These are phyloP conservation scores for Dipodascus geniculatus DNA, from an alignment of 805 yeast species.

Conservation along the genomic window DNA sequence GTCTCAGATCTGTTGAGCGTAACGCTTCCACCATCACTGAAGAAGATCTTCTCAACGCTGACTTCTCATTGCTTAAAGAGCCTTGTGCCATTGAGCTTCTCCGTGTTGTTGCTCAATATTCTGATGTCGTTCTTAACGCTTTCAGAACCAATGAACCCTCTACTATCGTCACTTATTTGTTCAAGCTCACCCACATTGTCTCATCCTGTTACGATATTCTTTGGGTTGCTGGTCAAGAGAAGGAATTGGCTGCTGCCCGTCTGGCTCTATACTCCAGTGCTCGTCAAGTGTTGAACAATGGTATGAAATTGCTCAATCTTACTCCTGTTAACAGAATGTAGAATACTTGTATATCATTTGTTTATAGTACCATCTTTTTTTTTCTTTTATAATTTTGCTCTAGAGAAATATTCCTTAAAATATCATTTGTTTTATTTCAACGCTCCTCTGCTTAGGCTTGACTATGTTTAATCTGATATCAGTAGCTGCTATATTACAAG, in stretches of 20 bases:
- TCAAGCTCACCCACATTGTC: slow-evolving; percentile 84
- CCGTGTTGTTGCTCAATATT: slow-evolving; percentile 78
- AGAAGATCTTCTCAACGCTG: slow-evolving; percentile 30
- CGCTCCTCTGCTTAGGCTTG: too few relatives aligned
- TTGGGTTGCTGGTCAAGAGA: slow-evolving; percentile 95
- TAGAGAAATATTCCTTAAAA: too few relatives aligned
- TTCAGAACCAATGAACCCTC: slow-evolving; percentile 82
- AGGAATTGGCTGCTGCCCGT: slow-evolving; percentile 78
- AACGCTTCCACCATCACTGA: slow-evolving; percentile 36
- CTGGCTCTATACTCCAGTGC: slow-evolving; percentile 85
- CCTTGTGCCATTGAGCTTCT: slow-evolving; percentile 58
- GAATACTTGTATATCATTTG: slow-evolving; percentile 7
- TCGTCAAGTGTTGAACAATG: slow-evolving; percentile 78
- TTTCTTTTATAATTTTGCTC: background rate
- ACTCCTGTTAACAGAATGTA: slow-evolving; percentile 99
- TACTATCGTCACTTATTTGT: slow-evolving; percentile 85
- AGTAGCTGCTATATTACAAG: too few relatives aligned
- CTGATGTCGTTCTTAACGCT: slow-evolving; percentile 79
- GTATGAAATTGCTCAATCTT: slow-evolving; percentile 79
- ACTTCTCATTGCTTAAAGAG: slow-evolving; percentile 54
- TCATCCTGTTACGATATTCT: slow-evolving; percentile 91
- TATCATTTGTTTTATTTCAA: too few relatives aligned
- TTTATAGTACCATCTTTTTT: background rate
- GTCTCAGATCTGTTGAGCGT: slow-evolving; percentile 89
- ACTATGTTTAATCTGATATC: too few relatives aligned